phyloP scores from a whole-genome alignment of 2,329 filamentous ascomycete species.

The Pseudonectria buxi region DNA sequence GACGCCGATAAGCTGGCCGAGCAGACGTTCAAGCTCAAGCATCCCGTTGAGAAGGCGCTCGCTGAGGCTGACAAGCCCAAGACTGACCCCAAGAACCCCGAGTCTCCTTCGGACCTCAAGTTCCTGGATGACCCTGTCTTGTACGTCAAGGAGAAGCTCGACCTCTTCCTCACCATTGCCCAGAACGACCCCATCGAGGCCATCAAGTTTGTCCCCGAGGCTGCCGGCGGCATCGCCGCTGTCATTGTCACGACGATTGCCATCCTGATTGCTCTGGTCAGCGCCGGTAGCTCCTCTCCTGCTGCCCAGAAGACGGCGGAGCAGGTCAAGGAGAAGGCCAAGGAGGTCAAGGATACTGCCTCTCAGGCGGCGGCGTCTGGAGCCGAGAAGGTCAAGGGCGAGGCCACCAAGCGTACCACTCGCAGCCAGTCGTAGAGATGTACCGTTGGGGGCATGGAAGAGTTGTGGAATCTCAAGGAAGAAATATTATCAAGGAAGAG shows the following conservation, averaged over 20 bases:
- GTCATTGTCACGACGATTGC: constrained; percentile 63
- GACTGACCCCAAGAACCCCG: constrained; percentile 53
- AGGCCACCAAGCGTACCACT: constrained; percentile 56
- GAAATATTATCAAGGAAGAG: not conserved
- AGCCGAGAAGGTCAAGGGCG: constrained; percentile 69
- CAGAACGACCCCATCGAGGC: constrained; percentile 78
- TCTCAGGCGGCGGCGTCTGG: constrained; percentile 52
- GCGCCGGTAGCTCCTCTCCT: constrained; percentile 58
- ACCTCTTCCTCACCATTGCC: constrained; percentile 80
- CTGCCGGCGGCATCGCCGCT: constrained; percentile 72
- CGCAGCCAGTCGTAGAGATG: constrained; percentile 46
- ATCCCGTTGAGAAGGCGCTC: constrained; percentile 69
- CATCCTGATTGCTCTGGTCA: constrained; percentile 60
- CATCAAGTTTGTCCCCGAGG: constrained; percentile 83
- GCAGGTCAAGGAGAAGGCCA: constrained; percentile 62
- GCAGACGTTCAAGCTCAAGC: constrained; percentile 88
- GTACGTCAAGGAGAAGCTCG: constrained; percentile 87
- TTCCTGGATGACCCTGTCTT: constrained; percentile 87
- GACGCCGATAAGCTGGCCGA: constrained; percentile 84
- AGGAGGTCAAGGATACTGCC: constrained; percentile 63
- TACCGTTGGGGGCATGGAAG: constrained; percentile 2
- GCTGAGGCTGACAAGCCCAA: constrained; percentile 78
- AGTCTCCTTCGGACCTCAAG: constrained; percentile 68
- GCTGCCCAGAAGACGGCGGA: constrained; percentile 65
- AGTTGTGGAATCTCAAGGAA: constrained; percentile 1